Conservation (phyloP, 2,329 filamentous ascomycete species). For the Ophiocordyceps camponoti-floridani region DNA sequence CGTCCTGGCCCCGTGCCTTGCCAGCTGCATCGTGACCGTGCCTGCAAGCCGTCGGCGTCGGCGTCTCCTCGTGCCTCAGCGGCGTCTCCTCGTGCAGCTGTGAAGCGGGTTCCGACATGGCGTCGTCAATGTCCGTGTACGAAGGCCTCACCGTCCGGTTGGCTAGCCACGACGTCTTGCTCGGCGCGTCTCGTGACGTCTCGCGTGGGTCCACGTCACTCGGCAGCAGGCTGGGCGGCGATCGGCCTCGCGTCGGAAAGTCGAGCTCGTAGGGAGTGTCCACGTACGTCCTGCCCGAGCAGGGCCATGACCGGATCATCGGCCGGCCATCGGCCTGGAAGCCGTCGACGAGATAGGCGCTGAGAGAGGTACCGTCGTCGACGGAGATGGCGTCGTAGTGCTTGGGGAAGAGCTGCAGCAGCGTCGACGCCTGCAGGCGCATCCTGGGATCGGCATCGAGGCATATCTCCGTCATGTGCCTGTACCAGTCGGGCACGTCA, state of each 20-base stretch:
- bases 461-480: slow-evolving; percentile 57
- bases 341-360: slow-evolving; percentile 20
- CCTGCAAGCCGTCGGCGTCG: slow-evolving; percentile 2
- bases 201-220: slow-evolving; percentile 21
- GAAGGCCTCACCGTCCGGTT: slow-evolving; percentile 20
- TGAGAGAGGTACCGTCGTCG: slow-evolving; percentile 20
- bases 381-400: slow-evolving; percentile 15
- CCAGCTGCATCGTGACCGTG: not conserved
- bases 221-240: slow-evolving; percentile 32
- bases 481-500: slow-evolving; percentile 64
- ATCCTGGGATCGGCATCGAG: slow-evolving; percentile 56
- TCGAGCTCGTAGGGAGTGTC: slow-evolving; percentile 22
- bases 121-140: slow-evolving; percentile 16
- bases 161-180: slow-evolving; percentile 18
- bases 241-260: slow-evolving; percentile 31
- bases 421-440: slow-evolving; percentile 53
- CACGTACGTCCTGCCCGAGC: slow-evolving; percentile 18
- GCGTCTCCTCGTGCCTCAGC: slow-evolving; percentile 1
- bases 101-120: slow-evolving; percentile 2
- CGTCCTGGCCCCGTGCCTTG: not conserved
- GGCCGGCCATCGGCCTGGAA: slow-evolving; percentile 15
- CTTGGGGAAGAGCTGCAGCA: slow-evolving; percentile 51
- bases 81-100: not conserved
- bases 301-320: slow-evolving; percentile 24
- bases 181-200: slow-evolving; percentile 9